Evolutionary conservation across 495 filamentous ascomycete genomes (phyloP).

Genomic region (Daldinia childiae): DNA sequence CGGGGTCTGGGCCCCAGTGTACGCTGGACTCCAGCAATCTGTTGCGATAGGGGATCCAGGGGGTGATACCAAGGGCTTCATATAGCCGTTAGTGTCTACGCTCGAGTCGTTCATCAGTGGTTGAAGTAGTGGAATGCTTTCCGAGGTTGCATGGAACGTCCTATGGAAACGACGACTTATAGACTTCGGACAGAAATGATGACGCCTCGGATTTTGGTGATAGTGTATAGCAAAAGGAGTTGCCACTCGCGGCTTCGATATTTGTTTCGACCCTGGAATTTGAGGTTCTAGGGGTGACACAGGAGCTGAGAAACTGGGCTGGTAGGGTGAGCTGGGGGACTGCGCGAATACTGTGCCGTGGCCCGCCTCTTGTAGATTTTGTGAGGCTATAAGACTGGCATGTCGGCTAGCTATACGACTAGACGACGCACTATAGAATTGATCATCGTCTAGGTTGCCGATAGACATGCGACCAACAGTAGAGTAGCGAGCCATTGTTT

Average conservation of each 20-base stretch:
- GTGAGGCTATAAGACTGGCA: conserved; percentile 23
- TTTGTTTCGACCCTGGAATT: neutral
- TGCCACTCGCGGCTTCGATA: conserved; percentile 20
- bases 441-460: conserved; percentile 27
- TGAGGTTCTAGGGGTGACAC: conserved; percentile 1
- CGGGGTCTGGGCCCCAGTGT: conserved; percentile 7
- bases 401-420: conserved; percentile 29
- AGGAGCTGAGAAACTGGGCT: neutral
- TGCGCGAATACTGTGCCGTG: conserved; percentile 3
- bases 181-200: conserved; percentile 34
- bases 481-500: conserved; percentile 21
- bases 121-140: conserved; percentile 28
- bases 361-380: conserved; percentile 14
- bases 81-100: conserved; percentile 1
- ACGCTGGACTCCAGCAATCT: conserved; percentile 8
- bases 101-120: conserved; percentile 10
- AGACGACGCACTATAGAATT: conserved; percentile 33
- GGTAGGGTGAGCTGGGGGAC: conserved; percentile 12
- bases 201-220: conserved; percentile 30
- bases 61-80: conserved; percentile 2
- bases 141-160: conserved; percentile 26
- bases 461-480: conserved; percentile 15
- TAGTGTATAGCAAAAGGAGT: conserved; percentile 19
- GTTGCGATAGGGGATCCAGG: conserved; percentile 11
- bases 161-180: conserved; percentile 20